A percentile compares a stretch with the other conserved stretches of the same genome.
Conservation (phyloP, 1,284 basidiomycete species). For the Takashimella tepidaria region DNA sequence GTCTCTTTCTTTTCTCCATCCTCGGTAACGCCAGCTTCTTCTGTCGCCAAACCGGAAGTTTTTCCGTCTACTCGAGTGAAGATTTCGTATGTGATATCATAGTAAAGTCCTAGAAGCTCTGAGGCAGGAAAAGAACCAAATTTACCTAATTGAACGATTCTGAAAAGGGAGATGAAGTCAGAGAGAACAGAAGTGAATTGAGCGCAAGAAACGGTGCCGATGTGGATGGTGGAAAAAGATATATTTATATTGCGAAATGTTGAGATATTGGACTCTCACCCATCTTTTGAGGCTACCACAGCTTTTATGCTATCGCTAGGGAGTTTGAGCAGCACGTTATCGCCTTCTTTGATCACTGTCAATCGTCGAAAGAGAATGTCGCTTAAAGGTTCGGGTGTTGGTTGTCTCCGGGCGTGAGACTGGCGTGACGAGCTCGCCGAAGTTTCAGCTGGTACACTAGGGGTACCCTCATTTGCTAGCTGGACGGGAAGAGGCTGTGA, state of each 20-base stretch:
- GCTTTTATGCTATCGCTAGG: conserved; percentile 49
- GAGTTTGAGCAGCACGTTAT: conserved; percentile 48
- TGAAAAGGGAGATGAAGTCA: conserved; percentile 15
- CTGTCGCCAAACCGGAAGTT: conserved; percentile 5
- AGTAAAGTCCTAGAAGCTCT: conserved; percentile 47
- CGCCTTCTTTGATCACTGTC: conserved; percentile 45
- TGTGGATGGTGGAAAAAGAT: too few relatives aligned
- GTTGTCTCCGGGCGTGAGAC: too few relatives aligned
- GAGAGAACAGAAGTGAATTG: too few relatives aligned
- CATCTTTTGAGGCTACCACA: conserved; percentile 40
- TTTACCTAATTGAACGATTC: conserved; percentile 49
- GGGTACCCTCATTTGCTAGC: neutral
- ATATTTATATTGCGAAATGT: too few relatives aligned
- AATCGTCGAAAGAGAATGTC: conserved; percentile 35
- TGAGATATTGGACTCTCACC: conserved; percentile 31
- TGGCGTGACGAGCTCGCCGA: neutral
- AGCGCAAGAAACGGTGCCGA: too few relatives aligned
- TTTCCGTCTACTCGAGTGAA: conserved; percentile 14
- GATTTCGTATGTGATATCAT: conserved; percentile 52
- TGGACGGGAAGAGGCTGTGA: too few relatives aligned
- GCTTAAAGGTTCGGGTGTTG: conserved; percentile 25
- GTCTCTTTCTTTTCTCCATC: conserved; percentile 5
- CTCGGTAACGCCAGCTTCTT: conserved; percentile 6
- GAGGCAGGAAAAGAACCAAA: conserved; percentile 48
- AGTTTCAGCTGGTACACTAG: neutral